phyloP scores from a whole-genome alignment of 1,284 basidiomycete genomes.

The Cutaneotrichosporon curvatum region DNA sequence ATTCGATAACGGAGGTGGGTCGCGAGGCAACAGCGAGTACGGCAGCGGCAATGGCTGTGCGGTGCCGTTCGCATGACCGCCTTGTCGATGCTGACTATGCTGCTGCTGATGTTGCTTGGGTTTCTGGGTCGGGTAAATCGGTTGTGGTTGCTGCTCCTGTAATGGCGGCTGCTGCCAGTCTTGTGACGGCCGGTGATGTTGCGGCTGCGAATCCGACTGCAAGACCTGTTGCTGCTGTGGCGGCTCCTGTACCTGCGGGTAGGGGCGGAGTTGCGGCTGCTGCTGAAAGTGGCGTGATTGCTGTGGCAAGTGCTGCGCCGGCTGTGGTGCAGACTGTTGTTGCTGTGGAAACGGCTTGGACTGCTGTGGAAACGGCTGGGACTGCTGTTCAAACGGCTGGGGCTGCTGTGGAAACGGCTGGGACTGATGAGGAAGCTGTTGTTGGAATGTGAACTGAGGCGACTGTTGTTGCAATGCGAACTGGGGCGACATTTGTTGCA shows the following conservation, averaged over 20 bases:
- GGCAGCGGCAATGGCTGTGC: slow-evolving; percentile 4
- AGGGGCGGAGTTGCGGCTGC: slow-evolving; percentile 10
- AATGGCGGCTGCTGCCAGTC: too few species aligned
- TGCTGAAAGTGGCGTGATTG: slow-evolving; percentile 8
- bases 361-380: too few species aligned
- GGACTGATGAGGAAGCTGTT: too few species aligned
- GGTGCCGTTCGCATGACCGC: background rate
- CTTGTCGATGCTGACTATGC: background rate
- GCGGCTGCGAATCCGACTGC: background rate
- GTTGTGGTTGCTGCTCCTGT: too few species aligned
- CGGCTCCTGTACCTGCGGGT: slow-evolving; percentile 3
- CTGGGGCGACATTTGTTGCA: too few species aligned
- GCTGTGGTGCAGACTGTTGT: slow-evolving; percentile 1
- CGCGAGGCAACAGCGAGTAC: slow-evolving; percentile 15
- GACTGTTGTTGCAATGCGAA: too few species aligned
- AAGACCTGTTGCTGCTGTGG: background rate
- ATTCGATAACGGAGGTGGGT: background rate
- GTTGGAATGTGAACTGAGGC: too few species aligned
- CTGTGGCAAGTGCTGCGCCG: background rate
- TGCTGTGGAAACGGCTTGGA: slow-evolving; percentile 1
- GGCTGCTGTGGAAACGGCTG: too few species aligned
- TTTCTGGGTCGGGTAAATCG: background rate
- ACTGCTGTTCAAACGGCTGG: too few species aligned
- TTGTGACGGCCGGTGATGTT: background rate
- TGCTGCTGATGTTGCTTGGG: background rate